Evolutionary conservation across 192 early-diverging fungal genomes (phyloP).

Genomic region (Rhizophagus sp.): DNA sequence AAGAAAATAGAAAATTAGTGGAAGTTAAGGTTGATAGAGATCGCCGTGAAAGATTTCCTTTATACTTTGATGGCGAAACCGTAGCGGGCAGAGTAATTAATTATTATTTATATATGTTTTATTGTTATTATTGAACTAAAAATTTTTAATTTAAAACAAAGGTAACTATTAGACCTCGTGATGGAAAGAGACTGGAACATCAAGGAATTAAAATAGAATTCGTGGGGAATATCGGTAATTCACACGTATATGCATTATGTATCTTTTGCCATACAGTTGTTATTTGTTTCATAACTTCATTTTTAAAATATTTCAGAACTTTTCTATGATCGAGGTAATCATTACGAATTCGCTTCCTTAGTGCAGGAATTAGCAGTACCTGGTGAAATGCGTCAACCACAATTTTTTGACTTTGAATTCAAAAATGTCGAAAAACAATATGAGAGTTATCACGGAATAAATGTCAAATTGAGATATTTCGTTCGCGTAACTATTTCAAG

Average conservation of each 20-base stretch:
- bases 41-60: constrained; percentile 85
- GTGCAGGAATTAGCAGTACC: constrained; percentile 94
- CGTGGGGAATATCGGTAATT: constrained; percentile 91
- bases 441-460: constrained; percentile 97
- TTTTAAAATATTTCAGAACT: constrained; percentile 61
- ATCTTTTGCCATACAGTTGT: neutral
- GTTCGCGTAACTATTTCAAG: constrained; percentile 89
- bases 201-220: constrained; percentile 99
- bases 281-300: neutral
- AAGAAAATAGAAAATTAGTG: constrained; percentile 88
- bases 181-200: constrained; percentile 96
- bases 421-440: constrained; percentile 99
- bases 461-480: constrained; percentile 98
- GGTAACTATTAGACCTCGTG: constrained; percentile 75
- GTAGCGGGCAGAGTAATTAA: constrained; percentile 85
- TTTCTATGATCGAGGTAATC: constrained; percentile 93
- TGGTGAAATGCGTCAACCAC: constrained; percentile 81
- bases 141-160: constrained; percentile 30
- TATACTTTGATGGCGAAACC: constrained; percentile 96
- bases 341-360: constrained; percentile 92
- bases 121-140: neutral
- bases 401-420: constrained; percentile 94
- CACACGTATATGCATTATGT: no score
- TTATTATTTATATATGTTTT: neutral
- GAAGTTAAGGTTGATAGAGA: constrained; percentile 95